phyloP scores from a whole-genome alignment of 345 rosid species.

The Salix caprea region DNA sequence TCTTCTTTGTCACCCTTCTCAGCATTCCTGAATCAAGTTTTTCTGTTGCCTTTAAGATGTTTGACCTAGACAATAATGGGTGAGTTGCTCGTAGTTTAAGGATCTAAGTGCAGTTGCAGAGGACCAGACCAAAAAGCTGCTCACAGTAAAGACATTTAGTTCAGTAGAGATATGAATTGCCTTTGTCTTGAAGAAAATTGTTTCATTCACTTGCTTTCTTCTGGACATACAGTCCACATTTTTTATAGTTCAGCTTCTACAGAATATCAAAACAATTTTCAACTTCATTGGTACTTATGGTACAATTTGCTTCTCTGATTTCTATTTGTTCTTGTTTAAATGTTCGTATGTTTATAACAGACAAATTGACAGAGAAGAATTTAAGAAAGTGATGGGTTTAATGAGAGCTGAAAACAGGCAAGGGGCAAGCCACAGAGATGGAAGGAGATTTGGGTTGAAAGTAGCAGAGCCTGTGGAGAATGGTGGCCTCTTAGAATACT shows the following conservation, averaged over 20 bases:
- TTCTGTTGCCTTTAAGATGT: constrained; percentile 29
- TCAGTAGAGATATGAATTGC: no score
- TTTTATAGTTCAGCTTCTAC: neutral
- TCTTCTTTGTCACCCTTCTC: constrained; percentile 26
- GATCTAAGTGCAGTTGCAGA: no score
- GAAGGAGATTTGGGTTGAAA: constrained; percentile 14
- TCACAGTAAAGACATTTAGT: no score
- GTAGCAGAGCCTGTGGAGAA: constrained; percentile 21
- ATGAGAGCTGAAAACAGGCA: constrained; percentile 30
- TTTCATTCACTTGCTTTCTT: neutral
- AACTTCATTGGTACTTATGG: neutral
- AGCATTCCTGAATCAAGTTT: constrained; percentile 31
- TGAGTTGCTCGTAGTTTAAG: neutral
- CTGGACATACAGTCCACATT: neutral
- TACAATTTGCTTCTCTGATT: neutral
- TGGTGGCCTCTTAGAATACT: constrained; percentile 24
- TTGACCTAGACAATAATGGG: constrained; percentile 30
- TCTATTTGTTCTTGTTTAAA: neutral
- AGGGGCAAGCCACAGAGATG: constrained; percentile 20
- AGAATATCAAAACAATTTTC: neutral
- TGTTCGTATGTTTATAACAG: neutral
- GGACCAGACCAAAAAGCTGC: no score
- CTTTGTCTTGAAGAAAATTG: neutral
- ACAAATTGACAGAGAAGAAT: constrained; percentile 24
- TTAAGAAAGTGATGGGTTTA: constrained; percentile 24